phyloP scores from a whole-genome alignment of 2,329 filamentous ascomycete species.

The Claviceps fusiformis region DNA sequence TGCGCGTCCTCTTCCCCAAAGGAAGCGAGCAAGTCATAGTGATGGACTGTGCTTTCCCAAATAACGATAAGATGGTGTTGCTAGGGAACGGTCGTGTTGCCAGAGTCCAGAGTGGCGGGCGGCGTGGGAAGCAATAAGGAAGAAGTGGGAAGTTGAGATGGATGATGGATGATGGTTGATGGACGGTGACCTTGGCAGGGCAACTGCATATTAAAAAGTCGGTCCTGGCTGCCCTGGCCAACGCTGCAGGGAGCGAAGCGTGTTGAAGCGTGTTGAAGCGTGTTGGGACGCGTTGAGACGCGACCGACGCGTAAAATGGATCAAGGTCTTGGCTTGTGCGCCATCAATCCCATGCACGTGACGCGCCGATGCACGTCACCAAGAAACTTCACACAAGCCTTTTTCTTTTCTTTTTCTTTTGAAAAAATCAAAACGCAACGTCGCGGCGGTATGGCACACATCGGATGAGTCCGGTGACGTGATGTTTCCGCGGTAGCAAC shows the following conservation, averaged over 20 bases:
- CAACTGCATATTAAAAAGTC: not conserved
- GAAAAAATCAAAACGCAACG: too few relatives aligned
- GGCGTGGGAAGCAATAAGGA: not conserved
- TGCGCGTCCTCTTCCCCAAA: slow-evolving; percentile 23
- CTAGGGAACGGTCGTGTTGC: slow-evolving; percentile 1
- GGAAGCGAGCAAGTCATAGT: slow-evolving; percentile 17
- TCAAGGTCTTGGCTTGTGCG: slow-evolving; percentile 18
- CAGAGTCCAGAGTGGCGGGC: not conserved
- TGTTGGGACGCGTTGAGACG: slow-evolving; percentile 15
- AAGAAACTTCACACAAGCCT: not conserved
- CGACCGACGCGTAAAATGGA: slow-evolving; percentile 17
- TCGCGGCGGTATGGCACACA: too few relatives aligned
- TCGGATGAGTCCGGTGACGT: too few relatives aligned
- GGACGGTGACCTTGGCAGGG: not conserved
- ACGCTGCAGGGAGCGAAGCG: slow-evolving; percentile 6
- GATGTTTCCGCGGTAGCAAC: too few relatives aligned
- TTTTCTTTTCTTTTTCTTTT: too few relatives aligned
- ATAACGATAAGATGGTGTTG: not conserved
- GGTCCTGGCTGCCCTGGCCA: not conserved
- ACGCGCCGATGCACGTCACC: not conserved
- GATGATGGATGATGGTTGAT: not conserved
- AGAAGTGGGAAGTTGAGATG: not conserved
- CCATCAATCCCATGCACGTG: slow-evolving; percentile 3
- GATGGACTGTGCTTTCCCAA: slow-evolving; percentile 9
- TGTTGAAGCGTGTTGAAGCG: slow-evolving; percentile 8